A percentile compares a stretch with the other conserved stretches of the same genome.
Conservation (phyloP, 768 basidiomycete species). For the Lactifluus volemus region DNA sequence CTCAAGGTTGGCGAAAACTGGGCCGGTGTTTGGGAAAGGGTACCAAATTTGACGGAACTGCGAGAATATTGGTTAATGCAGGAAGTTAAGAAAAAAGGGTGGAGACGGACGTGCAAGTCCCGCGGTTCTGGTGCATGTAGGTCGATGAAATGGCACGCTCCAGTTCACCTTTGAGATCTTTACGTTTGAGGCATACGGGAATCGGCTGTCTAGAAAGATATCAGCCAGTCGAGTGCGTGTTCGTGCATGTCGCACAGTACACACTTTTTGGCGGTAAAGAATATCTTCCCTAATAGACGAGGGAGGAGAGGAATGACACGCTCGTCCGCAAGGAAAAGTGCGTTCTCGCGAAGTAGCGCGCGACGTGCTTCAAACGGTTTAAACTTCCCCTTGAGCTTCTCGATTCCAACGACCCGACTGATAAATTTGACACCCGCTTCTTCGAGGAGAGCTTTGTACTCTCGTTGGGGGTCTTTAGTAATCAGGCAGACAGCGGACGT, state of each 20-base stretch:
- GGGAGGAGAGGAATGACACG: conserved; percentile 83
- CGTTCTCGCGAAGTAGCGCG: conserved; percentile 79
- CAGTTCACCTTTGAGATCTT: conserved; percentile 86
- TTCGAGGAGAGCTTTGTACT: conserved; percentile 91
- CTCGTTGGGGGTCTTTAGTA: conserved; percentile 90
- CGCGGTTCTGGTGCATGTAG: conserved; percentile 91
- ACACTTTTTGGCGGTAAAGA: conserved; percentile 94
- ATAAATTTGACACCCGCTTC: conserved; percentile 79
- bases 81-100: not conserved
- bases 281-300: conserved; percentile 76
- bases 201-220: conserved; percentile 70
- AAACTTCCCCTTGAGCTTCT: conserved; percentile 92
- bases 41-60: conserved; percentile 81
- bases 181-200: conserved; percentile 80
- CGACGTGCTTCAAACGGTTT: conserved; percentile 77
- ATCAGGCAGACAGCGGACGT: conserved; percentile 79
- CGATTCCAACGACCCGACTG: conserved; percentile 80
- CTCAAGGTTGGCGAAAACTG: conserved; percentile 76
- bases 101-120: conserved; percentile 77
- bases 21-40: conserved; percentile 57
- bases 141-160: conserved; percentile 91
- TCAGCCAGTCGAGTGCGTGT: not conserved
- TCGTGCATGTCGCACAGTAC: conserved; percentile 23
- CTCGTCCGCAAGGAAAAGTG: conserved; percentile 90
- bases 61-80: not conserved